Percentiles rank a stretch among this genome's conserved stretches.
Evolutionary conservation across 495 filamentous ascomycete species (phyloP).

Genomic region (Penicillium arizonense): DNA sequence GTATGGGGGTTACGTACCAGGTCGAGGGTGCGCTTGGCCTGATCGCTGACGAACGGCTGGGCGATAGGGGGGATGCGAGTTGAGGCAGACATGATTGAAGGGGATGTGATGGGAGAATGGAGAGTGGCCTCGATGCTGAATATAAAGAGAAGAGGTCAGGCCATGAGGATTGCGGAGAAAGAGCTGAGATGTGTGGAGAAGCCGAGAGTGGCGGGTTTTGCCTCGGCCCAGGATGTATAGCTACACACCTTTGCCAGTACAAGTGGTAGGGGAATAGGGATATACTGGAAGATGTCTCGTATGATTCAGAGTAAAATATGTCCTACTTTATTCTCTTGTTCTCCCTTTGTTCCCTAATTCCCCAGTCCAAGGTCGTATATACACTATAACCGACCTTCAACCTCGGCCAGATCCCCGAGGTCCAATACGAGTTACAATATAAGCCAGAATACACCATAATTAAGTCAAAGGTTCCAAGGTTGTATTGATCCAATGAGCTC

Average conservation of each 20-base stretch:
- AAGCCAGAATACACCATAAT: neutral
- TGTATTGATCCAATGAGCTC: conserved; percentile 9
- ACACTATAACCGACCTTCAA: neutral
- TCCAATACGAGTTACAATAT: neutral
- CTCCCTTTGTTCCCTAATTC: neutral
- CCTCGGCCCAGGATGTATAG: conserved; percentile 21
- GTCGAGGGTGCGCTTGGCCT: conserved; percentile 72
- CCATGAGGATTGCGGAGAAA: conserved; percentile 26
- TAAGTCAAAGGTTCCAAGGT: neutral
- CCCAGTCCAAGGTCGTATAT: no score
- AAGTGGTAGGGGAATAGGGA: neutral
- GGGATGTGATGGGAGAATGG: conserved; percentile 1
- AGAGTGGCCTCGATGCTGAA: conserved; percentile 2
- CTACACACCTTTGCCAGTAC: neutral
- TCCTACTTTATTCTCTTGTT: neutral
- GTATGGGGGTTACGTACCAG: conserved; percentile 41
- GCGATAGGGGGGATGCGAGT: conserved; percentile 66
- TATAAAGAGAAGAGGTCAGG: conserved; percentile 16
- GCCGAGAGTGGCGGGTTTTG: conserved; percentile 25
- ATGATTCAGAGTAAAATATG: no score
- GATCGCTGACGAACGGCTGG: conserved; percentile 69
- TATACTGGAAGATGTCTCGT: no score
- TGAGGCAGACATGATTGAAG: conserved; percentile 55
- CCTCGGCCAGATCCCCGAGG: conserved; percentile 20
- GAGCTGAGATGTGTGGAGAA: conserved; percentile 22